Evolutionary conservation across 441 rosid genomes (phyloP).

Genomic region (Corymbia calophylla): DNA sequence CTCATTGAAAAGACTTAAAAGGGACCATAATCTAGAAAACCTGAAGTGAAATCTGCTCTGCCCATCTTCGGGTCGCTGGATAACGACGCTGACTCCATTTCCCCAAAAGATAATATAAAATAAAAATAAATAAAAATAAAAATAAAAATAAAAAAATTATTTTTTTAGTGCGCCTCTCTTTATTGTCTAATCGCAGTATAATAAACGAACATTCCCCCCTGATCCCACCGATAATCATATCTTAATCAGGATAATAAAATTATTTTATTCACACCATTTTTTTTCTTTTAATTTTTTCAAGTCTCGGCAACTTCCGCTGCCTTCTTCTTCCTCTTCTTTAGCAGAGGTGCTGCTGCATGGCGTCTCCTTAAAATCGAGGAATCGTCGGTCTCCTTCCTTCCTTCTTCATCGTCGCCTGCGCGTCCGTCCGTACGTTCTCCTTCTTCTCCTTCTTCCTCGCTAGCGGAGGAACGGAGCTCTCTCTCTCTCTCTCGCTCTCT

Average conservation of each 20-base stretch:
- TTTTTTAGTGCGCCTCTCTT: not conserved
- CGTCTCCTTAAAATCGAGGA: not conserved
- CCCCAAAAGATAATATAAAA: not conserved
- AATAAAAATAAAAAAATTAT: not conserved
- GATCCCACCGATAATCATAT: not conserved
- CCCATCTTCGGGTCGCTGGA: not conserved
- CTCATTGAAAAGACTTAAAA: not conserved
- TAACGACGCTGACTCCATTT: not conserved
- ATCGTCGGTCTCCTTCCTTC: not conserved
- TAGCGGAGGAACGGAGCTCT: not conserved
- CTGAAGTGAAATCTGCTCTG: not conserved
- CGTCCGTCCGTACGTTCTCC: not conserved
- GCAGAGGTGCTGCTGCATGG: not conserved
- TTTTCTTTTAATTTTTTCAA: not conserved
- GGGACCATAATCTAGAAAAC: not conserved
- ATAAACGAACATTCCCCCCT: not conserved
- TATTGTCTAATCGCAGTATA: not conserved
- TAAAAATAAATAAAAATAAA: not conserved
- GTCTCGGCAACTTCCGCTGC: not conserved
- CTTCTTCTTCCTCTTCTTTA: not conserved
- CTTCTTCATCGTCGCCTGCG: not conserved
- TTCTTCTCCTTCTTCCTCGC: not conserved
- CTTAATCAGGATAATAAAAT: not conserved
- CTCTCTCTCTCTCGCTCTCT: not conserved
- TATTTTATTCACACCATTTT: not conserved